Evolutionary conservation across 495 filamentous ascomycete species (phyloP).

Genomic region (Lentithecium fluviatile): DNA sequence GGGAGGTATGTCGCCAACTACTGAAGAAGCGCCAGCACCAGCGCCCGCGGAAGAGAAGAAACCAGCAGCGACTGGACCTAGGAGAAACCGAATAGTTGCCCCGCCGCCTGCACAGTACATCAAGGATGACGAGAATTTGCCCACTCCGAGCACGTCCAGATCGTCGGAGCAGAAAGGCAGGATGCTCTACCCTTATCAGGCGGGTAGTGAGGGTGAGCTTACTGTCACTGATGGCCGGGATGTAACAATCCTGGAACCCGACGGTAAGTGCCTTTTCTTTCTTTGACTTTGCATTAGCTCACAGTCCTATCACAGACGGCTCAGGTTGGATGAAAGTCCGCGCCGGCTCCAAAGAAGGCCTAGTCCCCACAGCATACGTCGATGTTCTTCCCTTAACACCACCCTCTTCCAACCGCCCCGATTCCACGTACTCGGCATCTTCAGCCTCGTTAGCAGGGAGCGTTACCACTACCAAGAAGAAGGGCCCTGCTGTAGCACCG

Average conservation of each 20-base stretch:
- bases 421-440: constrained; percentile 66
- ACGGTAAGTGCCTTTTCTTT: constrained; percentile 60
- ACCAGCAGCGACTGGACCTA: constrained; percentile 40
- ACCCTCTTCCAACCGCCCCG: constrained; percentile 48
- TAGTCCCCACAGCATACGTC: constrained; percentile 84
- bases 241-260: constrained; percentile 76
- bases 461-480: constrained; percentile 61
- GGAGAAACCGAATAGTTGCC: constrained; percentile 73
- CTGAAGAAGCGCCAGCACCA: constrained; percentile 48
- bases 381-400: constrained; percentile 49
- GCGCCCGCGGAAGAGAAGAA: constrained; percentile 41
- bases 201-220: constrained; percentile 74
- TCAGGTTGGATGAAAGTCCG: constrained; percentile 87
- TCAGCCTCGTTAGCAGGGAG: constrained; percentile 38
- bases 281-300: neutral
- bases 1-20: constrained; percentile 48
- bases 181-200: constrained; percentile 86
- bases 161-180: constrained; percentile 65
- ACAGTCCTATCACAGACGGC: constrained; percentile 60
- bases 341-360: constrained; percentile 65
- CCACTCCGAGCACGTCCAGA: constrained; percentile 32
- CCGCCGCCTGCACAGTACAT: constrained; percentile 82
- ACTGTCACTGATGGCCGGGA: constrained; percentile 74
- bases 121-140: constrained; percentile 40
- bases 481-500: constrained; percentile 90